Base-by-base conservation (phyloP, 495 filamentous ascomycete genomes). In the Haplographium delicatum region DNA sequence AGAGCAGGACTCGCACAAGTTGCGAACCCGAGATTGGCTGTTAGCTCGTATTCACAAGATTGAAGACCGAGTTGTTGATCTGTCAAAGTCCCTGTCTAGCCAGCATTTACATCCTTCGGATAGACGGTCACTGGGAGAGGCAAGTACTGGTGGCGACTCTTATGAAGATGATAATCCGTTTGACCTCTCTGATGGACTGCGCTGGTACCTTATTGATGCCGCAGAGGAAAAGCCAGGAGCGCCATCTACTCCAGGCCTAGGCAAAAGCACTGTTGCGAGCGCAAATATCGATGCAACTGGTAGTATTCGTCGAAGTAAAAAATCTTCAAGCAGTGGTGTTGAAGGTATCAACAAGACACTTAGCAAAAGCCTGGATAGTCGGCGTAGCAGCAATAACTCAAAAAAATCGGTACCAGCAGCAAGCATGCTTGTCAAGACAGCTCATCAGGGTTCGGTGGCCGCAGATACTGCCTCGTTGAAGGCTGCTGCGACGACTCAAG, bases 171-270 rank as follows among this genome's bases (percentile, higher is more conserved):
- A 99, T 50, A 99, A 99, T 62, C 93, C 93, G 1, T 99, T 97
- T 59, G 91, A 96, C 55, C 77, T 99, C 13, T 95, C 90, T 0
- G 93, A 99, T 60, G 93, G 93, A 15, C 72, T 99, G 15, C 79
- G 91, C 24, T 99, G 93, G 93, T 97, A 95, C 61, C 78, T 97
- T 2, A 78, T 97, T 8, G 91, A 99, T 62, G 93, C 93, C 0
- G 75, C 76, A 2, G 93, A 99, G 61, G 93, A 97, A 64, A 96
- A 96, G 63, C 80, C 86, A 5, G 93, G 91, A n/a, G 94, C 93
- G 2, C 93, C 93, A 2, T 82, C 83, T 10, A 97, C 89, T 0
- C 90, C 93, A 0, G 91, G 94, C 0, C 70, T 94, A 28, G 84
- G 84, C 11, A 93, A 90, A 64, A 88, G 82, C 59, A 96, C 93